Evolutionary conservation across 2,329 filamentous ascomycete species (phyloP).

Genomic region (Claviceps quebecensis): DNA sequence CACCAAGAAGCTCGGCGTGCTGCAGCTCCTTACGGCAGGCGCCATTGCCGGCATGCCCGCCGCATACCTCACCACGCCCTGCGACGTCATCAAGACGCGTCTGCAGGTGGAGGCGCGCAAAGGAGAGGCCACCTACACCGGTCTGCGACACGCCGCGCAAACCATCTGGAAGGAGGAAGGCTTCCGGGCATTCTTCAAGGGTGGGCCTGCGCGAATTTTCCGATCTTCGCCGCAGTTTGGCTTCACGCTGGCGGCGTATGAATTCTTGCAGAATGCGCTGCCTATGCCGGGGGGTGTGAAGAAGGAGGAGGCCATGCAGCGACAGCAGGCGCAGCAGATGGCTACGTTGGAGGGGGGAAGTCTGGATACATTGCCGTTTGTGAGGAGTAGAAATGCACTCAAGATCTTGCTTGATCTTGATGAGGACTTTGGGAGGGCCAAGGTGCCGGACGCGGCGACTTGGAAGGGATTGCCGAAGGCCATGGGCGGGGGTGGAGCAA

Average conservation of each 20-base stretch:
- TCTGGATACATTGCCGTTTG: slow-evolving; percentile 30
- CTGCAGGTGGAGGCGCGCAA: slow-evolving; percentile 95
- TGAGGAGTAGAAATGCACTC: slow-evolving; percentile 69
- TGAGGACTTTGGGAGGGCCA: slow-evolving; percentile 73
- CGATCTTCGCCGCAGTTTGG: slow-evolving; percentile 95
- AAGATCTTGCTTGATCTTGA: slow-evolving; percentile 94
- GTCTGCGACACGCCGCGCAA: slow-evolving; percentile 68
- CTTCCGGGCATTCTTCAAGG: slow-evolving; percentile 96
- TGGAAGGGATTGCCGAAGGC: slow-evolving; percentile 39
- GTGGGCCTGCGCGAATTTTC: slow-evolving; percentile 85
- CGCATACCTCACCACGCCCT: slow-evolving; percentile 90
- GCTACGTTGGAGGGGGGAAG: slow-evolving; percentile 12
- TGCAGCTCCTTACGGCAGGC: slow-evolving; percentile 86
- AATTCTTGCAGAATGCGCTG: slow-evolving; percentile 68
- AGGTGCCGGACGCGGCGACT: slow-evolving; percentile 38
- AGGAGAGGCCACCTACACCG: slow-evolving; percentile 78
- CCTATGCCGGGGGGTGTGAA: slow-evolving; percentile 56
- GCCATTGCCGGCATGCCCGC: slow-evolving; percentile 89
- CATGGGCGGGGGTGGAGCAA: slow-evolving; percentile 27
- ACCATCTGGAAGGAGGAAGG: slow-evolving; percentile 86
- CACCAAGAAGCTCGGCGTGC: slow-evolving; percentile 74
- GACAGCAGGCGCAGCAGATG: slow-evolving; percentile 9
- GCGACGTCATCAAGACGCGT: slow-evolving; percentile 98
- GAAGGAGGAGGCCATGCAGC: slow-evolving; percentile 30
- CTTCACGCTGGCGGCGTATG: slow-evolving; percentile 91